Base-by-base conservation (phyloP, 768 basidiomycete species). In the Tephrocybe sp. region DNA sequence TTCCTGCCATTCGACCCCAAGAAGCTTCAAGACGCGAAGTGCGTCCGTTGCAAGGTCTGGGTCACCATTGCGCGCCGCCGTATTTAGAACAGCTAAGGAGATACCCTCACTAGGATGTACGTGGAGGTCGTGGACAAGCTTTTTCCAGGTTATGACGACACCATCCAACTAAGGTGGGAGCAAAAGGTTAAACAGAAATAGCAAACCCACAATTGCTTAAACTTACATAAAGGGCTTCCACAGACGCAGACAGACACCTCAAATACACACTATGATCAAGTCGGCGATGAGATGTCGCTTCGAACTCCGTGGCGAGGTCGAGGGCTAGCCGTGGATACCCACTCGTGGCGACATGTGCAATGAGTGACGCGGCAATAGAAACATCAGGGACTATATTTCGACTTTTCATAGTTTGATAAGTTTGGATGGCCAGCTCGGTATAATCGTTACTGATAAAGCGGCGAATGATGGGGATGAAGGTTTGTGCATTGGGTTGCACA, bases 91-190 rank as follows among this genome's bases (percentile, higher is more conserved):
- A 19, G 78, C 74, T 13, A 85, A 57, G 57, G 85, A 84, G 22
- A 85, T 65, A 0, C 92, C 91, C 70, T 94, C 90, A 56, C 89
- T 85, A 0, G 87, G 89, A 3, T 72, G 69, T 39, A 87, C 59
- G 44, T 73, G 70, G 17, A 81, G 64, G 12, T 75, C 72, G 14
- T 78, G 65, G 1, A 85, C 79, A 26, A 80, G 69, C 30, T 75
- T 75, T 9, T 77, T 60, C 91, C 90, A 94, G 39, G 80, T 80
- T 42, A 65, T 60, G 22, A 71, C 51, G 4, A 87, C 82, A 16
- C 91, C 92, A 11, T 88, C 82, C 10, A 74, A 70, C 91, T 94
- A 53, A 39, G n/a, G n/a, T n/a, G n/a, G 11, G 17, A 41, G 45
- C 19, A 11, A 33, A 43, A 52, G 3, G 7, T 39, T 45, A 45